Evolutionary conservation across 148 eudicot species (phyloP), one percentile per base, ranked within the genome.

Genomic region (Cornus controversa): DNA sequence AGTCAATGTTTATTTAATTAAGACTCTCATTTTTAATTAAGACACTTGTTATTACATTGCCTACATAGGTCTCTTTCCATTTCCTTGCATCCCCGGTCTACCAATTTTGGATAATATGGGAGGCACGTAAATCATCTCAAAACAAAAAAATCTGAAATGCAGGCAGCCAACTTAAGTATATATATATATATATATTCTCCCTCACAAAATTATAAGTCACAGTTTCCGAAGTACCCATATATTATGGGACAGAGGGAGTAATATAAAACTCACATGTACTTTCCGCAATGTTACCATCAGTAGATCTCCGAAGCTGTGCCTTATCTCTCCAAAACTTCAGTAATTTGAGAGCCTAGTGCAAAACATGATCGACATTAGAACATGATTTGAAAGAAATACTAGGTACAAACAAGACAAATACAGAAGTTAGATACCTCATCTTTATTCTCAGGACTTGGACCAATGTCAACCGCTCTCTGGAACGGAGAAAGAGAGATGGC

Each of bases 291-390:
- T 81, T 89, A 74, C 94, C 91, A 89, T 93, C 97, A 78, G 84
- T 88, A 81, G 91, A 90, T 78, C 86, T 85, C 40, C 98, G 84
- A 50, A 90, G 87, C 63, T 94, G 91, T 11, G 98, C 84, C 81
- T 87, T 91, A 3, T 88, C 91, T 58, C 98, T 98, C 99, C 98
- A 96, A 82, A 96, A 96, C 82, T 89, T 90, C 60, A 91, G 85
- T 75, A 88, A 93, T 64, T 78, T 89, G 54, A 81, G 42, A 85
- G 87, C 95, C 98, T 96, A 74, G 28, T 8, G 47, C 9, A 73
- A 78, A 34, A 24, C 18, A 67, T 64, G 66, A 37, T 62, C 53
- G 45, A 26, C 5, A 80, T 80, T 73, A 83, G 40, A 64, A 73
- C 68, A 31, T 66, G 72, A 29, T 37, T 74, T 42, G 9, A 50